These are phyloP conservation scores for Diaporthe ilicicola DNA, from an alignment of 2,329 filamentous ascomycete genomes.

Conservation along the genomic window DNA sequence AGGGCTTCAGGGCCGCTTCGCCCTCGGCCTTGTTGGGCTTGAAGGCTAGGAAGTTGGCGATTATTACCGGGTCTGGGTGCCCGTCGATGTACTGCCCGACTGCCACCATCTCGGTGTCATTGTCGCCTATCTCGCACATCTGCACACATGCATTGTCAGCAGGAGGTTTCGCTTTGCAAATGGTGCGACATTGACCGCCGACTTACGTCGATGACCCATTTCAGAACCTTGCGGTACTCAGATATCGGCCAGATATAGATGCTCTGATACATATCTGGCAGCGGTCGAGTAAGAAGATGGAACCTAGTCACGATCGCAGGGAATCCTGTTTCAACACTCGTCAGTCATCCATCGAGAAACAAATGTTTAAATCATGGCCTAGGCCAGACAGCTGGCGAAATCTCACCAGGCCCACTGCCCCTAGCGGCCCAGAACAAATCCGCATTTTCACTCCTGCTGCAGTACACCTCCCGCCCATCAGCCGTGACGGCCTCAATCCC, in stretches of 20 bases:
- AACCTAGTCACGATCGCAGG: conserved; percentile 61
- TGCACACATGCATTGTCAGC: conserved; percentile 18
- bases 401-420: conserved; percentile 53
- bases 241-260: conserved; percentile 57
- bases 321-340: conserved; percentile 48
- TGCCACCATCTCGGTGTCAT: conserved; percentile 50
- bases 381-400: too few species aligned
- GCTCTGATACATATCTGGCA: conserved; percentile 44
- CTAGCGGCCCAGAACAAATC: conserved; percentile 60
- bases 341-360: background rate
- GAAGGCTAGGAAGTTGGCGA: conserved; percentile 52
- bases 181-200: background rate
- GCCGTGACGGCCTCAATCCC: conserved; percentile 59
- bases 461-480: conserved; percentile 48
- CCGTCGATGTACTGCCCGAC: conserved; percentile 44
- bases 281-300: conserved; percentile 51
- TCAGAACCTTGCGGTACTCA: conserved; percentile 53
- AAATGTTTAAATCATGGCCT: too few species aligned
- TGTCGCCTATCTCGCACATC: conserved; percentile 45
- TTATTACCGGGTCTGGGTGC: conserved; percentile 42
- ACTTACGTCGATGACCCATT: conserved; percentile 55
- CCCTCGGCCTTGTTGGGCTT: conserved; percentile 47
- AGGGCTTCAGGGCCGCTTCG: conserved; percentile 44
- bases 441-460: conserved; percentile 47
- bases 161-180: background rate